Evolutionary conservation across 495 filamentous ascomycete genomes (phyloP), one percentile per base, ranked within the genome.

Genomic region (Lepraria neglecta): DNA sequence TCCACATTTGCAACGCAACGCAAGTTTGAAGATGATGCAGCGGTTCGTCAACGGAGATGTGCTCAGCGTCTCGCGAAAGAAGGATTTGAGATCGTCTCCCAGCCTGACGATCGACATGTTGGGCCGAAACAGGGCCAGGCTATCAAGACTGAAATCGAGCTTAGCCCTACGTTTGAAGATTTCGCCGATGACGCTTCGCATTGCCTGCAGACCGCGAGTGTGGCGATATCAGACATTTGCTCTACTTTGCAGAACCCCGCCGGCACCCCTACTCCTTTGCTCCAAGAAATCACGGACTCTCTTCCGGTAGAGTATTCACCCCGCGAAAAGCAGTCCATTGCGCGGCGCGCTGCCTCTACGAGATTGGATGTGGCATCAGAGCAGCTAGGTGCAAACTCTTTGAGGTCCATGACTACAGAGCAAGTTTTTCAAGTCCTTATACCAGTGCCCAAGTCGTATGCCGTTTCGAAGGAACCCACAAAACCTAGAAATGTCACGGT

Each of bases 371-470:
- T 7, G n/a, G 6, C 17, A 28, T 14, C 17, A 19, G 45, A 30
- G 35, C 46, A 43, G 1, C 24, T n/a, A 0, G 0, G 24, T 10
- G 33, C 27, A 30, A 11, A 1, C 24, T 42, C 15, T 1, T 51
- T 21, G 30, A 51, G 28, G 17, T 6, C 19, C 24, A 0, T 5
- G 24, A 40, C n/a, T 33, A 51, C 35, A 48, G 40, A 24, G 19
- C 24, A 52, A 12, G 30, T 38, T 6, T 7, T 60, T 40, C 46
- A 51, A 40, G 58, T 60, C 14, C 44, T 51, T 15, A 52, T 60
- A 42, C 58, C 58, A 43, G 9, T 14, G 33, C 14, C 46, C 27
- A 30, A 42, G 33, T 31, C 43, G 46, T 3, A 17, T 27, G 46
- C 30, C 15, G 28, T n/a, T 15, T 15, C 33, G 0, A 40, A 19